A percentile compares a stretch with the other conserved stretches of the same genome.
Conservation (phyloP, 148 eudicot species). For the Agrostemma githago region DNA sequence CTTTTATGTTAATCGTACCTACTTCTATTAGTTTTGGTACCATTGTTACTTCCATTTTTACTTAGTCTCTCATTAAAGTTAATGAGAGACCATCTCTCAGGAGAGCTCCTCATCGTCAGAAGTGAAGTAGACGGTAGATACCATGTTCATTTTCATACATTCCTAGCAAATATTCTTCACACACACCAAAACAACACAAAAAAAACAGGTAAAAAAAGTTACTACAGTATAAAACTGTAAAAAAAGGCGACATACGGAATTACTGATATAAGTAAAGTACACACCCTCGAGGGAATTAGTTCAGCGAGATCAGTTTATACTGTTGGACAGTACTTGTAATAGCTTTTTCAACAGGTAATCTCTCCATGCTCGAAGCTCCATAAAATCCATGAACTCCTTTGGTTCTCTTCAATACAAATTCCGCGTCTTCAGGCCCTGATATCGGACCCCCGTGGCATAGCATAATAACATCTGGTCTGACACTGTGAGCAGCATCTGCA, state of each 20-base stretch:
- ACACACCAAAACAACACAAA: neutral
- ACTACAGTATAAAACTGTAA: too few relatives aligned
- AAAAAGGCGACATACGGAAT: neutral
- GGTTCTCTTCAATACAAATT: slow-evolving; percentile 80
- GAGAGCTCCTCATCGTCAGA: too few relatives aligned
- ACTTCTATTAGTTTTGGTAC: too few relatives aligned
- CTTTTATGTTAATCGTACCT: too few relatives aligned
- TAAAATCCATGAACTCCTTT: slow-evolving; percentile 90
- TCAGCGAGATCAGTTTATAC: slow-evolving; percentile 65
- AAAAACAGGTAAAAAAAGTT: too few relatives aligned
- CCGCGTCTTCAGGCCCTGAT: slow-evolving; percentile 84
- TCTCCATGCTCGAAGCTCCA: slow-evolving; percentile 97
- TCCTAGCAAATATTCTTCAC: neutral
- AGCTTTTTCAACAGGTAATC: slow-evolving; percentile 96
- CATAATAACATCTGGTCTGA: slow-evolving; percentile 64
- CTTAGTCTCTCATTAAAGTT: too few relatives aligned
- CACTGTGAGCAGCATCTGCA: slow-evolving; percentile 83
- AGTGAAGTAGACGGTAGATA: too few relatives aligned
- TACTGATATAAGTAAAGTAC: neutral
- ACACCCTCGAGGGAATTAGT: slow-evolving; percentile 18
- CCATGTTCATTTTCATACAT: neutral
- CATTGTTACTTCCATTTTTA: too few relatives aligned
- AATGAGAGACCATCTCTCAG: too few relatives aligned
- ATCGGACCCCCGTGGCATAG: slow-evolving; percentile 99
- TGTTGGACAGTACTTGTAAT: slow-evolving; percentile 65